Evolutionary conservation across 768 basidiomycete genomes (phyloP).

Genomic region (Lactarius indigo): DNA sequence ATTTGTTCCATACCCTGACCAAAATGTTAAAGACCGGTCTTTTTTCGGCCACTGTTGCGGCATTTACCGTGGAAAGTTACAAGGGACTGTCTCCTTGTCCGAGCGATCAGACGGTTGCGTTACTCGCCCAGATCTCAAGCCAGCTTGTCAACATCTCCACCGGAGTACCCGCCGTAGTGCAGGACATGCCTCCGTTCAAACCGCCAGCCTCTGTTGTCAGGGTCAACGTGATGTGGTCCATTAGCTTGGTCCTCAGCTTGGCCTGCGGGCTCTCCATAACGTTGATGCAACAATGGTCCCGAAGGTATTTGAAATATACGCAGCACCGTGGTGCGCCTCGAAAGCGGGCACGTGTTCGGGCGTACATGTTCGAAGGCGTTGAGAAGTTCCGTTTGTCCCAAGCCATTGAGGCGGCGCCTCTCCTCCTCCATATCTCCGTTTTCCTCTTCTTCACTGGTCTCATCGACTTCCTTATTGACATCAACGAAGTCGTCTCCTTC

Average conservation of each 20-base stretch:
- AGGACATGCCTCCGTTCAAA: neutral
- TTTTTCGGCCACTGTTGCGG: neutral
- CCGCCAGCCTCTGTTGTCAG: neutral
- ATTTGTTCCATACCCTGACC: too few species aligned
- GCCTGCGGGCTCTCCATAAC: neutral
- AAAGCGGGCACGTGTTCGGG: neutral
- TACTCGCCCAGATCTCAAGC: too few species aligned
- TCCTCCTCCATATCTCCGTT: neutral
- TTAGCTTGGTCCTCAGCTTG: neutral
- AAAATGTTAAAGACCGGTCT: neutral
- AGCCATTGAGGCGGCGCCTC: neutral
- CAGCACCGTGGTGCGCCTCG: neutral
- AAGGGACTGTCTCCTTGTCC: neutral
- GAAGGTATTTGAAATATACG: neutral
- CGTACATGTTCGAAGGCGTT: neutral
- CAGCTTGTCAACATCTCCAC: neutral
- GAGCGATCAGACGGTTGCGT: neutral
- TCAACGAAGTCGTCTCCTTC: neutral
- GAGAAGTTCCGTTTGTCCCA: neutral
- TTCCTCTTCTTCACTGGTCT: neutral
- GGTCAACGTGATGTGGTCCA: conserved; percentile 10
- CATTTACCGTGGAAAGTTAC: conserved; percentile 1
- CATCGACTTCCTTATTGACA: neutral
- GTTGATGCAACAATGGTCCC: conserved; percentile 3
- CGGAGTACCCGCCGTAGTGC: neutral